Base-by-base conservation (phyloP, 2,329 filamentous ascomycete genomes). In the Penicillium sp. region DNA sequence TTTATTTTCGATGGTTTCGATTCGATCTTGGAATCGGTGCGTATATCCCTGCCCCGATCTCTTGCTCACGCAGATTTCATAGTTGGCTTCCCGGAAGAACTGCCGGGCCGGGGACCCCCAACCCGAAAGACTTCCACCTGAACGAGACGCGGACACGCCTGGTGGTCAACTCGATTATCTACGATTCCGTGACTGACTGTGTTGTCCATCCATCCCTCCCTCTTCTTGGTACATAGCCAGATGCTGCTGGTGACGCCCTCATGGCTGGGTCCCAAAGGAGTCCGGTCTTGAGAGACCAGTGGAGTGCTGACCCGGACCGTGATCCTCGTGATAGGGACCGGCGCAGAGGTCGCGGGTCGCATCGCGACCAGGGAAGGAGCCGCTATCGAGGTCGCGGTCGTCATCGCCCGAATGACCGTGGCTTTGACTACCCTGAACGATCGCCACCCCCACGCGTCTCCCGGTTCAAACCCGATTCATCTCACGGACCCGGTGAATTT, bases 201-300 rank as follows among this genome's bases (percentile, higher is more conserved):
- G 37, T 29, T 30, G 38, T 32, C 37, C 41, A 35, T 25, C 32
- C 37, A 35, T 38, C 31, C 20, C 30, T 34, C 22, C 6, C 30
- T 26, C 17, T 32, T 39, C 42, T 9, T 20, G 35, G 32, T 30
- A 26, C 31, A 37, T 38, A 54, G 44, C 55, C 62, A 58, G 59
- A 71, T 72, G 69, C 61, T 51, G 65, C 53, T 57, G 57, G 55
- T 55, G 48, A 47, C 51, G 54, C 56, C 59, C 65, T 66, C 62
- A 72, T 72, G 69, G 69, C 69, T 64, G 66, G 65, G 60, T 68
- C 67, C 58, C 65, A 60, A 62, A 64, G 62, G 62, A 70, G 66
- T 64, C 67, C 67, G 59, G 63, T 65, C 57, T 63, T 71, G 66
- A 72, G 63, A 68, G 64, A 71, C 58, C 61, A 70, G 62, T 69